Conservation (phyloP, 768 basidiomycete genomes). For the Sarcodon aspratus region DNA sequence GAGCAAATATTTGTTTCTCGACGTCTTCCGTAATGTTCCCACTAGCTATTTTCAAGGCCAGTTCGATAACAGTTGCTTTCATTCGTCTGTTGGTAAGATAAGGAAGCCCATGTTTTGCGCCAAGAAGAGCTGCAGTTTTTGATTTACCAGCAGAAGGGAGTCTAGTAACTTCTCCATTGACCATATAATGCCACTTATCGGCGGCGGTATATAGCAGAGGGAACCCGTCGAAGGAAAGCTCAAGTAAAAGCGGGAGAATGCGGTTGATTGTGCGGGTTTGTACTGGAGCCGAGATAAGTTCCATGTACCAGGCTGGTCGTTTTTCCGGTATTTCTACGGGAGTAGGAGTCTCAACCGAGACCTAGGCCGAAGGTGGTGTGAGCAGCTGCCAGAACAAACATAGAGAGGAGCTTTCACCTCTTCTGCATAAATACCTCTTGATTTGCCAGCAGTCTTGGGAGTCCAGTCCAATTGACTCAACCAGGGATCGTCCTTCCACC, state of each 20-base stretch:
- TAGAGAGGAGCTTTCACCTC: slow-evolving; percentile 15
- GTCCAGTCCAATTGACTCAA: slow-evolving; percentile 91
- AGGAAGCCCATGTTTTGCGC: slow-evolving; percentile 32
- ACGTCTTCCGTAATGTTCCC: slow-evolving; percentile 26
- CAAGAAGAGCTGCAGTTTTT: slow-evolving; percentile 30
- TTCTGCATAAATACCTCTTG: slow-evolving; percentile 40
- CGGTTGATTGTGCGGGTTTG: slow-evolving; percentile 31
- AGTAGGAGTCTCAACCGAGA: neutral
- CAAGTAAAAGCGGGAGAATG: slow-evolving; percentile 58
- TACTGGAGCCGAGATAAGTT: slow-evolving; percentile 34
- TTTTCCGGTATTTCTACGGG: neutral
- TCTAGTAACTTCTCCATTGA: slow-evolving; percentile 20
- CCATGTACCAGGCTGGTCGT: slow-evolving; percentile 47
- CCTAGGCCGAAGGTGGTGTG: neutral
- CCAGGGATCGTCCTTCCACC: slow-evolving; percentile 74
- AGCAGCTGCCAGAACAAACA: neutral
- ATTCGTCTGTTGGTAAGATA: slow-evolving; percentile 33
- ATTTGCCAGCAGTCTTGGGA: slow-evolving; percentile 66
- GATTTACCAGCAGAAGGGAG: slow-evolving; percentile 27
- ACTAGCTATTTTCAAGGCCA: slow-evolving; percentile 35
- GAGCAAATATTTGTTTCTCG: slow-evolving; percentile 22
- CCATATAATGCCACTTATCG: slow-evolving; percentile 60
- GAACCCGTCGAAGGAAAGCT: slow-evolving; percentile 44
- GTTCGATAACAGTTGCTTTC: slow-evolving; percentile 25
- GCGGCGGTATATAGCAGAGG: slow-evolving; percentile 43